Evolutionary conservation across 2,329 filamentous ascomycete genomes (phyloP), one percentile per base, ranked within the genome.

Genomic region (Scorias spongiosa): DNA sequence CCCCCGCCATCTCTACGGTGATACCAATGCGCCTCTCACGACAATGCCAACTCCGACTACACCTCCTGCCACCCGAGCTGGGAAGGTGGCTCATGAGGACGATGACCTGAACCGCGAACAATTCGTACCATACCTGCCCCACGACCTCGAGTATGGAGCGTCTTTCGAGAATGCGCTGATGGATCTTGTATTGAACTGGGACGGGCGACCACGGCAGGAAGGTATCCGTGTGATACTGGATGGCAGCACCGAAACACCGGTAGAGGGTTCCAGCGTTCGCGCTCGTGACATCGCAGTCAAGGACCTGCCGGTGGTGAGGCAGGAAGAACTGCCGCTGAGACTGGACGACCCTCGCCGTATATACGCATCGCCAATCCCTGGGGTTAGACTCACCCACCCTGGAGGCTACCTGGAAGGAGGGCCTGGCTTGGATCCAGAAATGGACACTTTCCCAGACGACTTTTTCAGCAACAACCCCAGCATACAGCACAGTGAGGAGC

Each of bases 401-500:
- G 61, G 63, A 9, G 68, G 68, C n/a, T 67, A 66, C 39, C 56
- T 68, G 26, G 66, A 68, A 39, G 68, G 68, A n/a, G 68, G 68
- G 1, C 66, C 65, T 1, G 65, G 65, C 1, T 60, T 66, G 1
- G 56, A 60, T 10, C 58, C 63, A 5, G 58, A 61, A 1, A 52
- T 60, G 44, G 53, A 58, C 44, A 58, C 50, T 1, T 69, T 66
- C 49, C 60, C 63, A 2, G 54, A 62, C 37, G 54, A 61, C 39
- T 68, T 69, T 43, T 59, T 68, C 2, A 42, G 48, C 18, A 57
- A 62, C 42, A 53, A 65, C 43, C 38, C 49, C 6, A 51, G 54
- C 3, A 57, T 67, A 17, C 51, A 55, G 28, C 60, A 61, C 43
- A 51, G 52, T 10, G 58, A 55, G 14, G 60, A 63, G 29, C 44